Percentiles rank a stretch among this genome's conserved stretches.
These are phyloP conservation scores for Pythium coloratum DNA, from an alignment of 352 stramenopile genomes.

Conservation along the genomic window DNA sequence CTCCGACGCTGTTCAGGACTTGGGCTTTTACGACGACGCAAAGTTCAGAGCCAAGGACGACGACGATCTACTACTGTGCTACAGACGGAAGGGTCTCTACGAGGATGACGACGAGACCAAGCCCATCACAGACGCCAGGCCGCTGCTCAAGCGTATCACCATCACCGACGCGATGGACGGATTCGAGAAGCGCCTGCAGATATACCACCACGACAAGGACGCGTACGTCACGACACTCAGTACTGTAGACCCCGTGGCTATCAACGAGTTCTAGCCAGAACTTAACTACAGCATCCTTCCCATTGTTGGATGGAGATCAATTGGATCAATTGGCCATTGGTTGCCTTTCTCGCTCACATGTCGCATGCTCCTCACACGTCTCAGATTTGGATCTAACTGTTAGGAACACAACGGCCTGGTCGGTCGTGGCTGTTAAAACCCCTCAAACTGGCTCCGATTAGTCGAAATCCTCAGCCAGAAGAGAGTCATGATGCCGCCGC, in stretches of 20 bases:
- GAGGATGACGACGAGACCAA: background rate
- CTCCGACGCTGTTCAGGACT: background rate
- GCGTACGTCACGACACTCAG: background rate
- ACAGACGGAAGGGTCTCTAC: background rate
- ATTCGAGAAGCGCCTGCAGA: background rate
- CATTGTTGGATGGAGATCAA: too few species aligned
- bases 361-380: background rate
- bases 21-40: background rate
- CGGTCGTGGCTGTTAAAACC: background rate
- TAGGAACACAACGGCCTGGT: background rate
- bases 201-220: background rate
- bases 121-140: background rate
- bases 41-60: background rate
- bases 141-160: background rate
- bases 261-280: background rate
- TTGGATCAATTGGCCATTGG: background rate
- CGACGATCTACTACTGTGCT: conserved; percentile 1
- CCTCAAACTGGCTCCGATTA: background rate
- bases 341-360: conserved; percentile 3
- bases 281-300: too few species aligned
- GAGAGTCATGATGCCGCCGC: background rate
- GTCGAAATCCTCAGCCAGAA: background rate
- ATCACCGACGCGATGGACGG: background rate
- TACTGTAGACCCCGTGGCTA: too few species aligned
- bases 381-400: background rate